Base-by-base conservation (phyloP, 2,329 filamentous ascomycete species). In the Trichoderma aggressivum region DNA sequence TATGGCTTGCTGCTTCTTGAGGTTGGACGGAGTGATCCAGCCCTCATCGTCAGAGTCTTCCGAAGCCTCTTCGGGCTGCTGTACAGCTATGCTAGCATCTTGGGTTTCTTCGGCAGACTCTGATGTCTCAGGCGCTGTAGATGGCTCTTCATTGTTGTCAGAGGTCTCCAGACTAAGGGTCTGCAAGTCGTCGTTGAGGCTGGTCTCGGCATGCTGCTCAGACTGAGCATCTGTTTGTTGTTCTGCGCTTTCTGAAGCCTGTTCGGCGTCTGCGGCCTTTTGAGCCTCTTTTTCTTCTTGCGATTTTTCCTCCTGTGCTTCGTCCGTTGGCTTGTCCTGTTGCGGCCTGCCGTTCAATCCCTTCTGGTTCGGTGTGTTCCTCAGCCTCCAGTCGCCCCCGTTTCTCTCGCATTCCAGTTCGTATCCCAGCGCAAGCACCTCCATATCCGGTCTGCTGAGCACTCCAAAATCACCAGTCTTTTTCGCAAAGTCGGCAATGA, bases 1-100 rank as follows among this genome's bases (percentile, higher is more conserved):
- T 78, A 90, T 88, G 72, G 88, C 89, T 83, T 96, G 92, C 78
- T 93, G 91, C 79, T 93, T 92, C 79, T 94, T 92, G 75, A 99
- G 87, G 82, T 98, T 99, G 53, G 91, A 91, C 0, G 95, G 94
- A 0, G 96, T 98, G 80, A 98, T 98, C 95, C 95, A 98, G 76
- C 91, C 93, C 74, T 92, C 93, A 71, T 89, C 89, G 28, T 78
- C 80, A 53, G 79, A 80, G 7, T 81, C 87, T 6, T 85, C 86
- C 36, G 83, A 83, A 32, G 79, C 77, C 1, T 76, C 76, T 12
- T 75, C 73, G 32, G 82, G 78, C 18, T 80, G 79, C 61, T 77
- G 72, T 53, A 72, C 70, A 10, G 73, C 70, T 7, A 74, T 71
- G 11, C 56, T 32, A 3, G 72, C 72, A 67, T 74, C 71, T 43